Percentiles rank a stretch among this genome's conserved stretches.
phyloP scores from a whole-genome alignment of 768 basidiomycete species.

The Tylopilus rubrobrunneus region DNA sequence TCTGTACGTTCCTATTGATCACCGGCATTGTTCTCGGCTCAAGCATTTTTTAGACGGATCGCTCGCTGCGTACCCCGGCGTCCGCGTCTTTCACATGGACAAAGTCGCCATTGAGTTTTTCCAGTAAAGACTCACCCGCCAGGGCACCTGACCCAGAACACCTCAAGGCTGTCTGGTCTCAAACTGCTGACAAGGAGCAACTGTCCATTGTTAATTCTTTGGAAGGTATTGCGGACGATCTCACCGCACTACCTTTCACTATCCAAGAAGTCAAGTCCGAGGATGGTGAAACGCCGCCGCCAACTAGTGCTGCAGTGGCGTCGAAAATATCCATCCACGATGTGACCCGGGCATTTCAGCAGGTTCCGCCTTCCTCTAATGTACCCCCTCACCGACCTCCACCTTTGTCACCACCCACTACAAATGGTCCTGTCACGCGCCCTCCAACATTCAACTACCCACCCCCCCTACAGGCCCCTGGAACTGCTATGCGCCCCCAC shows the following conservation, averaged over 20 bases:
- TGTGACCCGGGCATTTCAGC: constrained; percentile 83
- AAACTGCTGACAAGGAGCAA: constrained; percentile 67
- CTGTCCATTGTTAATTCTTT: constrained; percentile 72
- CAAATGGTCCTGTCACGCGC: constrained; percentile 29
- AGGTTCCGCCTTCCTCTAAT: constrained; percentile 64
- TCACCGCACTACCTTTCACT: constrained; percentile 74
- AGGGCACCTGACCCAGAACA: constrained; percentile 79
- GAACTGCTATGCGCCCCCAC: constrained; percentile 46
- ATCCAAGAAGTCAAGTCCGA: constrained; percentile 85
- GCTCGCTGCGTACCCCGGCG: constrained; percentile 45
- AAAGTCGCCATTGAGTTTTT: constrained; percentile 46
- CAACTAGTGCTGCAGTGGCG: constrained; percentile 49
- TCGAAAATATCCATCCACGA: constrained; percentile 80
- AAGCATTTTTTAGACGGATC: constrained; percentile 36
- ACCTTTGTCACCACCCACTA: constrained; percentile 48
- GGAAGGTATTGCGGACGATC: constrained; percentile 79
- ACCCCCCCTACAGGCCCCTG: constrained; percentile 41
- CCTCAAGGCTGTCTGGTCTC: constrained; percentile 81
- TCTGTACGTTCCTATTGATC: constrained; percentile 39
- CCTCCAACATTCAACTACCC: constrained; percentile 29
- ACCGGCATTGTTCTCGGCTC: constrained; percentile 4
- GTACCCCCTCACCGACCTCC: constrained; percentile 43
- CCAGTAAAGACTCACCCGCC: constrained; percentile 64
- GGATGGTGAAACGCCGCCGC: constrained; percentile 77
- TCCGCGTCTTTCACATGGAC: constrained; percentile 46